Conservation (phyloP, 257 asterid species). For the Primulina huaijiensis region DNA sequence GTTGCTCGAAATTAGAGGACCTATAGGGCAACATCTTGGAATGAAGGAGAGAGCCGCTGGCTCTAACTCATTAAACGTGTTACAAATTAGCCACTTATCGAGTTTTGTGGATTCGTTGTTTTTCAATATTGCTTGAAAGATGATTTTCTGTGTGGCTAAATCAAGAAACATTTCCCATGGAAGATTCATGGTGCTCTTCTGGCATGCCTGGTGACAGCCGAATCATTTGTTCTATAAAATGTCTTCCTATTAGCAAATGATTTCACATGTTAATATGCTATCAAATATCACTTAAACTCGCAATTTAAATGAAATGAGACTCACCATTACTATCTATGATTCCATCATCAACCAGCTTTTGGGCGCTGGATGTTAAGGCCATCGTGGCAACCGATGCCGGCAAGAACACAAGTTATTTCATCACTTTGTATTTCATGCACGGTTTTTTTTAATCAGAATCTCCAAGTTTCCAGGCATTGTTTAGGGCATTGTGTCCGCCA, state of each 20-base stretch:
- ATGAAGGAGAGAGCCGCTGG: constrained; percentile 35
- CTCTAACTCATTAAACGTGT: constrained; percentile 45
- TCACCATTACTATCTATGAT: constrained; percentile 44
- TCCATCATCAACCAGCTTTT: constrained; percentile 48
- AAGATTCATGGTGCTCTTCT: constrained; percentile 30
- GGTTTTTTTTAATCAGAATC: constrained; percentile 30
- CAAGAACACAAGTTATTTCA: constrained; percentile 41
- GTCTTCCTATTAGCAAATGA: constrained; percentile 32
- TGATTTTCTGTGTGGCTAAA: constrained; percentile 20
- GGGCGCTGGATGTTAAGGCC: constrained; percentile 29
- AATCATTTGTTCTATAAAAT: constrained; percentile 36
- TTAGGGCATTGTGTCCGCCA: constrained; percentile 24
- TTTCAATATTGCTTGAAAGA: constrained; percentile 22
- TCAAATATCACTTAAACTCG: background rate
- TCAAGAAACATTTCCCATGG: constrained; percentile 44
- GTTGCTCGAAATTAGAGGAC: constrained; percentile 51
- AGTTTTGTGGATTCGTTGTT: constrained; percentile 19
- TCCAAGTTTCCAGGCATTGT: constrained; percentile 48
- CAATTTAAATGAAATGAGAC: background rate
- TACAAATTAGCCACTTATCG: constrained; percentile 45
- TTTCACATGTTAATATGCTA: too few species aligned
- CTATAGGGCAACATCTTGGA: constrained; percentile 35
- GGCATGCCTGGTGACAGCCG: constrained; percentile 51
- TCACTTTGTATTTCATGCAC: constrained; percentile 31
- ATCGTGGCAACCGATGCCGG: constrained; percentile 38